Percentiles rank a stretch among this genome's conserved stretches.
phyloP scores from a whole-genome alignment of 2,329 filamentous ascomycete genomes.

The Xylariaceae sp. region DNA sequence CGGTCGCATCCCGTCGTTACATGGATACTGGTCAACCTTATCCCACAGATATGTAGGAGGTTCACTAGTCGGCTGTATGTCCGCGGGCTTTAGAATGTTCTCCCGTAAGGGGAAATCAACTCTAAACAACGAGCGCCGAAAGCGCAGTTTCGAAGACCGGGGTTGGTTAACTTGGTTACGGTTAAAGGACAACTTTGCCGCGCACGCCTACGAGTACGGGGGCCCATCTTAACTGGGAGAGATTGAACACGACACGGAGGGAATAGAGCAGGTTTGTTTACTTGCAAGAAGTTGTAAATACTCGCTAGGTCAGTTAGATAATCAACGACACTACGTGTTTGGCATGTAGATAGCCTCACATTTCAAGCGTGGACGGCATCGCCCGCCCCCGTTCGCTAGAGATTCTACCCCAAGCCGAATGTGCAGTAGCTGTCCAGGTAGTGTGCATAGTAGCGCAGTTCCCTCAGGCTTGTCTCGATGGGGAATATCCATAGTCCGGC shows the following conservation, averaged over 20 bases:
- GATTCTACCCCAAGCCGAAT: neutral
- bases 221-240: neutral
- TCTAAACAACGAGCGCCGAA: neutral
- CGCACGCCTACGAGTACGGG: neutral
- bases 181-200: neutral
- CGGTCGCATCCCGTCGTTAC: neutral
- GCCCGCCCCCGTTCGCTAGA: neutral
- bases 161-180: too few relatives aligned
- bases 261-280: too few relatives aligned
- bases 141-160: neutral
- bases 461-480: too few relatives aligned
- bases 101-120: neutral
- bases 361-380: neutral
- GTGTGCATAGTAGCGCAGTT: neutral
- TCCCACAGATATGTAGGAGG: neutral
- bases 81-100: neutral
- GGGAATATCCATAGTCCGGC: neutral
- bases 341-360: neutral
- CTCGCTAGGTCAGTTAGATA: too few relatives aligned
- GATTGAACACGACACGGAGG: neutral
- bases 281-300: too few relatives aligned
- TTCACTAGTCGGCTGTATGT: neutral
- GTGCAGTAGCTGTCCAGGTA: neutral
- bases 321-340: neutral
- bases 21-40: neutral